phyloP scores from a whole-genome alignment of 2,329 filamentous ascomycete genomes.

The Cytospora piceae region DNA sequence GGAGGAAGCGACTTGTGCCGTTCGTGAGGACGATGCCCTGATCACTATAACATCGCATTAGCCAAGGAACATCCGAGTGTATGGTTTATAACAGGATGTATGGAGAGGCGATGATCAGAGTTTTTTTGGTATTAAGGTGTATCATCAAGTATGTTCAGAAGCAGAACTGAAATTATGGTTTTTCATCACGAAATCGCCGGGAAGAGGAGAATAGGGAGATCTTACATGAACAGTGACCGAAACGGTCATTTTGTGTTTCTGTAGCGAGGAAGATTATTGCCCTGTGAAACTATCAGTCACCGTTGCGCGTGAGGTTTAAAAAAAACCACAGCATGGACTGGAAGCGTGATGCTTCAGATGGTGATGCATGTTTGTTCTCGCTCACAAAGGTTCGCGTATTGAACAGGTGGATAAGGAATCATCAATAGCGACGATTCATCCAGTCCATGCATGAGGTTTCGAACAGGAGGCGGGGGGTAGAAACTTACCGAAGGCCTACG shows the following conservation, averaged over 20 bases:
- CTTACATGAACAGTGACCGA: slow-evolving; percentile 29
- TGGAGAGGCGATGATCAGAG: slow-evolving; percentile 50
- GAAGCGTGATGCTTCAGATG: slow-evolving; percentile 62
- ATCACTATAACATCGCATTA: slow-evolving; percentile 19
- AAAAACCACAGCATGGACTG: slow-evolving; percentile 30
- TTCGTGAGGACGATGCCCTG: neutral
- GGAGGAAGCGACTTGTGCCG: neutral
- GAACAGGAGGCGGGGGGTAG: neutral
- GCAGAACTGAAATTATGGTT: slow-evolving; percentile 71
- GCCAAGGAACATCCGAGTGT: neutral
- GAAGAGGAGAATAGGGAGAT: slow-evolving; percentile 12
- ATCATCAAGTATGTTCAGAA: slow-evolving; percentile 71
- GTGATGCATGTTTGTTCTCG: slow-evolving; percentile 76
- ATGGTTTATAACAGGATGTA: neutral
- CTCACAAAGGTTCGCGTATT: slow-evolving; percentile 59
- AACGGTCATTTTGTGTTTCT: neutral
- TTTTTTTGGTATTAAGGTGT: slow-evolving; percentile 66
- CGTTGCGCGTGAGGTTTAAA: slow-evolving; percentile 5
- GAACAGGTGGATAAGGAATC: slow-evolving; percentile 62
- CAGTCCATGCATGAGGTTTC: slow-evolving; percentile 24
- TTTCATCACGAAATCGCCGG: slow-evolving; percentile 62
- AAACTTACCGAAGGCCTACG: slow-evolving; percentile 17
- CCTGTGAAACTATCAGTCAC: slow-evolving; percentile 23
- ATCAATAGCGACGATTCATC: slow-evolving; percentile 50
- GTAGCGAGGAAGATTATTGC: neutral